Evolutionary conservation across 306 rosid genomes (phyloP).

Genomic region (Trifolium pratense): DNA sequence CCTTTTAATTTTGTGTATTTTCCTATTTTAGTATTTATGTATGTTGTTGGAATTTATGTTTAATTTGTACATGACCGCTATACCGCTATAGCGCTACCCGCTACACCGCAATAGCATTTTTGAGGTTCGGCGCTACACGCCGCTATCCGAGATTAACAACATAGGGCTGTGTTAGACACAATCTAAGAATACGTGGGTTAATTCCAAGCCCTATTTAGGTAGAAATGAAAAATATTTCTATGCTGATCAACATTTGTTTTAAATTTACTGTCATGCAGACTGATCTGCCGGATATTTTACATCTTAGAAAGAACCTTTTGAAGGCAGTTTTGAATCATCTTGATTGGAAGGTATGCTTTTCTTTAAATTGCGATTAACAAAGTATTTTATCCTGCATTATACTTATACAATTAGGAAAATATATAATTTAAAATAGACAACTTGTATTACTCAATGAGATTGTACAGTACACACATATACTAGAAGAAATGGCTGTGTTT

Average conservation of each 20-base stretch:
- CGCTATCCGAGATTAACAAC: too few relatives aligned
- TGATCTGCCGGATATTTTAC: constrained; percentile 70
- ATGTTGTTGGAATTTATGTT: too few relatives aligned
- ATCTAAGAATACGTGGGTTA: constrained; percentile 3
- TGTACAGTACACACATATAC: too few relatives aligned
- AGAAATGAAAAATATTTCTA: constrained; percentile 1
- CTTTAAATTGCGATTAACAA: constrained; percentile 19
- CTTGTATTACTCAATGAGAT: not conserved
- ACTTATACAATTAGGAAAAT: not conserved
- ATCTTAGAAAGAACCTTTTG: constrained; percentile 72
- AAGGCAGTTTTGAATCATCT: constrained; percentile 65
- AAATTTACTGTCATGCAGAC: constrained; percentile 52
- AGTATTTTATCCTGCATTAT: constrained; percentile 24
- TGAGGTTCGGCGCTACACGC: too few relatives aligned
- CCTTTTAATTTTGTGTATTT: too few relatives aligned
- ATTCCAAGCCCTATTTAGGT: too few relatives aligned
- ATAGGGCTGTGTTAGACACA: not conserved
- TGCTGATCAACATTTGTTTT: constrained; percentile 13
- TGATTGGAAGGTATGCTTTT: constrained; percentile 67
- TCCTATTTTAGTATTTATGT: too few relatives aligned
- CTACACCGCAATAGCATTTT: too few relatives aligned
- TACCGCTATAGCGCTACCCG: too few relatives aligned
- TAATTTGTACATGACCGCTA: too few relatives aligned
- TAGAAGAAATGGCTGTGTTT: too few relatives aligned
- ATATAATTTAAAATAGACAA: not conserved